A percentile compares a stretch with the other conserved stretches of the same genome.
phyloP scores from a whole-genome alignment of 1,284 basidiomycete species.

The Boletus sp. region DNA sequence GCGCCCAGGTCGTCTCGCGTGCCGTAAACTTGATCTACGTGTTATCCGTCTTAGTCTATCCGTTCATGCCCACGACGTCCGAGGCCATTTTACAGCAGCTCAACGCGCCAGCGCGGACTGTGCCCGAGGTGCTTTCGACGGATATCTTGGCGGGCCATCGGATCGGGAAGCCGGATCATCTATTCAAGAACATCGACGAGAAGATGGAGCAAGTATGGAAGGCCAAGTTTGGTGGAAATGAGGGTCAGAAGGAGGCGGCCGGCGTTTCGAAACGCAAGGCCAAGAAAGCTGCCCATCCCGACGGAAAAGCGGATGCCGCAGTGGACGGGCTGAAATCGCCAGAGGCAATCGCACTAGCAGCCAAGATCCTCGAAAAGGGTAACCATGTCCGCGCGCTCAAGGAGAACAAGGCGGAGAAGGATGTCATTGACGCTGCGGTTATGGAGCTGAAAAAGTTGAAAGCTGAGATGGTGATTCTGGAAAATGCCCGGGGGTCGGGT shows the following conservation, averaged over 20 bases:
- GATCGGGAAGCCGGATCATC: conserved; percentile 82
- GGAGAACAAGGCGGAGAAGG: conserved; percentile 64
- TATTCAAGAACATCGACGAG: conserved; percentile 94
- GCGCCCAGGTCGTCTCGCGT: conserved; percentile 86
- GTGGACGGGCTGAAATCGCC: conserved; percentile 52
- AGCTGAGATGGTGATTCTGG: conserved; percentile 37
- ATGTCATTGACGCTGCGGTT: conserved; percentile 58
- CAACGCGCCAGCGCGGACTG: conserved; percentile 81
- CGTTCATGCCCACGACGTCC: conserved; percentile 94
- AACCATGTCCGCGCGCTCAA: conserved; percentile 66
- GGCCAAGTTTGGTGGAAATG: conserved; percentile 71
- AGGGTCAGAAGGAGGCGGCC: conserved; percentile 39
- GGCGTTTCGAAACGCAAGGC: conserved; percentile 54
- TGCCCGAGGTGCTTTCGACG: conserved; percentile 64
- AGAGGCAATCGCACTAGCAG: conserved; percentile 62
- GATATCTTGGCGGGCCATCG: conserved; percentile 88
- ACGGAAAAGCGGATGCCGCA: conserved; percentile 17
- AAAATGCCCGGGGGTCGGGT: conserved; percentile 12
- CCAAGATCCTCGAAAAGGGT: conserved; percentile 73
- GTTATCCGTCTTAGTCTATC: conserved; percentile 82
- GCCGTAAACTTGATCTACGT: conserved; percentile 93
- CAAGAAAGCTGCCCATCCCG: conserved; percentile 35
- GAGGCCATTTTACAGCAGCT: conserved; percentile 83
- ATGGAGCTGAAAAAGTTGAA: conserved; percentile 50
- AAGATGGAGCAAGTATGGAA: conserved; percentile 85